Base-by-base conservation (phyloP, 176 grass and related monocot genomes). In the Olyra latifolia region DNA sequence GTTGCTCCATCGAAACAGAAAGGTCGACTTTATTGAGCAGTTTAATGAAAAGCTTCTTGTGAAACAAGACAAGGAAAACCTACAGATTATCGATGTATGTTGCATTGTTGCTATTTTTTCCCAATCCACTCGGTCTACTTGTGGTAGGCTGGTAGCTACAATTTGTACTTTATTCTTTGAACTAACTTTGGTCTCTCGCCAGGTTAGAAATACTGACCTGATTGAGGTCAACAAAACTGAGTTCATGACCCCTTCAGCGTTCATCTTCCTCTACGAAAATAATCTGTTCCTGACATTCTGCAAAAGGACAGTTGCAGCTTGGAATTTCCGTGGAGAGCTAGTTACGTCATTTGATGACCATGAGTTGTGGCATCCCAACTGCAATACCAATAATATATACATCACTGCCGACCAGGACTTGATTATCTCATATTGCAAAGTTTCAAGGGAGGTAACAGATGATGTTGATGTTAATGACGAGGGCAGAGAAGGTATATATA, bases 291-390 rank as follows among this genome's bases (percentile, higher is more conserved):
- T 94, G 59, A 94, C 92, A 62, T 94, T 91, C 56, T 85, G 88
- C 52, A 81, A 88, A 66, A 88, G 88, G 72, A 91, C 86, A 5
- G 88, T 94, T 12, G 85, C 86, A 66, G 88, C 87, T 0, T 94
- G 92, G 92, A 91, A 94, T 78, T 88, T 94, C 19, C 86, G 83
- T 19, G 92, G 92, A 11, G 86, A 94, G 53, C 75, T 86, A 23
- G 92, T 94, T 16, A 91, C 92, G 14, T 94, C 92, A 10, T 94
- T 94, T 43, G 86, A 91, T 39, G 88, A 94, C 71, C 92, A 94
- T 47, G 82, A 86, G 32, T 59, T 94, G 45, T 91, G 92, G 92
- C 83, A 91, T 47, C 76, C 86, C 10, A 85, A 94, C 65, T 91
- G 92, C 81, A 88, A 94, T 43, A 94, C 88, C 42, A 94, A 94